A percentile compares a stretch with the other conserved stretches of the same genome.
These are phyloP conservation scores for Pythium aristosporum DNA, from an alignment of 352 stramenopile genomes.

Conservation along the genomic window DNA sequence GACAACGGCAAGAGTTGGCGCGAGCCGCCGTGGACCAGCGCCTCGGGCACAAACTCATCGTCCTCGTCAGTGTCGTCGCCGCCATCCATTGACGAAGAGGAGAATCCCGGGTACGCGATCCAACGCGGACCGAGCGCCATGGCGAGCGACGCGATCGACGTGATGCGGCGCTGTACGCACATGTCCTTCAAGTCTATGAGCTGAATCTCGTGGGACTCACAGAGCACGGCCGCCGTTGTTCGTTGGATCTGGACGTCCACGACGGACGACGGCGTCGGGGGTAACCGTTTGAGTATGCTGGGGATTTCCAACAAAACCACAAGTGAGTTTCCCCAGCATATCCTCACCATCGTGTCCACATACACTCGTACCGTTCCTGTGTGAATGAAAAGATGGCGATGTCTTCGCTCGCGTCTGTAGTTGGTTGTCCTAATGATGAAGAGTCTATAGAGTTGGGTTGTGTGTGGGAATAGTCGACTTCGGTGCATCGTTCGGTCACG, in stretches of 20 bases:
- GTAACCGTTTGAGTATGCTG: slow-evolving; percentile 50
- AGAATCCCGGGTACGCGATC: slow-evolving; percentile 64
- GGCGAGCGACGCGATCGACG: slow-evolving; percentile 47
- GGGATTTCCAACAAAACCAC: not conserved
- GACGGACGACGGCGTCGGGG: slow-evolving; percentile 59
- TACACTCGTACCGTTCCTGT: slow-evolving; percentile 37
- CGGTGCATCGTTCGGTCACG: slow-evolving; percentile 45
- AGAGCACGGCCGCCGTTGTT: slow-evolving; percentile 54
- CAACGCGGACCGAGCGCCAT: slow-evolving; percentile 69
- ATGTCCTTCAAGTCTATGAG: slow-evolving; percentile 62
- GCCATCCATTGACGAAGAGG: slow-evolving; percentile 17
- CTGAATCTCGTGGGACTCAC: slow-evolving; percentile 65
- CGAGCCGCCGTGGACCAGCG: slow-evolving; percentile 38
- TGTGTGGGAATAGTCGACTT: slow-evolving; percentile 30
- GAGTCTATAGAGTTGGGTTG: slow-evolving; percentile 22
- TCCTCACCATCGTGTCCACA: not conserved
- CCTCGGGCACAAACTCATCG: slow-evolving; percentile 45
- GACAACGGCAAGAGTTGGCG: slow-evolving; percentile 11
- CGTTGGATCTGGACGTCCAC: slow-evolving; percentile 69
- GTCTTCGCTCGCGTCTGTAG: slow-evolving; percentile 33
- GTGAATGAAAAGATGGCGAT: slow-evolving; percentile 51
- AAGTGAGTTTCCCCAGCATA: not conserved
- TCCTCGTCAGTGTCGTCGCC: slow-evolving; percentile 34
- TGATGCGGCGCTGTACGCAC: slow-evolving; percentile 41
- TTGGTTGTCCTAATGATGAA: not conserved